Evolutionary conservation across 768 basidiomycete genomes (phyloP), one percentile per base, ranked within the genome.

Genomic region (Collybiopsis luxurians): DNA sequence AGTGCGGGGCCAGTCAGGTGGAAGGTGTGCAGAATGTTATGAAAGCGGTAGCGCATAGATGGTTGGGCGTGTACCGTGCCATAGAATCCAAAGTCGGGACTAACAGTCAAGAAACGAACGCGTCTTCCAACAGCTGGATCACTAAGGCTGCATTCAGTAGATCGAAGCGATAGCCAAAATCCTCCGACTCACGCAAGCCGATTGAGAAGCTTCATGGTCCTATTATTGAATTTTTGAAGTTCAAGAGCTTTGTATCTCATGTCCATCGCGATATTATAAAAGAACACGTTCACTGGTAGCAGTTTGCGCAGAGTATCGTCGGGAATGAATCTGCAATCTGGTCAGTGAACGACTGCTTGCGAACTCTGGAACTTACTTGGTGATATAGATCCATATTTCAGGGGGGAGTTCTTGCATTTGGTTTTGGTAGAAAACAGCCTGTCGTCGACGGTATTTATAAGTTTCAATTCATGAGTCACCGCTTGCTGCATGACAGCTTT

Each of bases 381-480:
- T 56, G 42, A 74, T 64, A 10, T 68, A 60, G 30, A 72, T 62
- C 71, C 68, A 73, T 12, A 76, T 50, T 44, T 76, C 74, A 2
- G 61, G 53, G 4, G 75, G 74, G 19, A 75, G 15, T 38, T 55
- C 53, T 21, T n/a, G 28, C 48, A 49, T 49, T 21, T 34, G 6
- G 31, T 13, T 34, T 13, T 34, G 13, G 31, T 34, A 34, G 6
- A 34, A 5, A 34, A 5, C 6, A 34, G 31, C 31, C 31, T 13
- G 5, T 34, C 31, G 31, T 34, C 31, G 31, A 34, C 5, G 31
- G 31, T 6, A 34, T 34, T 34, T 34, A 13, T 34, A 13, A 34
- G 31, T 34, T 34, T 13, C 31, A n/a, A n/a, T n/a, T n/a, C n/a
- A n/a, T n/a, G n/a, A n/a, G n/a, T n/a, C n/a, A n/a, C n/a, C n/a